Evolutionary conservation across 352 stramenopile genomes (phyloP).

Genomic region (Pythium oligandrum): DNA sequence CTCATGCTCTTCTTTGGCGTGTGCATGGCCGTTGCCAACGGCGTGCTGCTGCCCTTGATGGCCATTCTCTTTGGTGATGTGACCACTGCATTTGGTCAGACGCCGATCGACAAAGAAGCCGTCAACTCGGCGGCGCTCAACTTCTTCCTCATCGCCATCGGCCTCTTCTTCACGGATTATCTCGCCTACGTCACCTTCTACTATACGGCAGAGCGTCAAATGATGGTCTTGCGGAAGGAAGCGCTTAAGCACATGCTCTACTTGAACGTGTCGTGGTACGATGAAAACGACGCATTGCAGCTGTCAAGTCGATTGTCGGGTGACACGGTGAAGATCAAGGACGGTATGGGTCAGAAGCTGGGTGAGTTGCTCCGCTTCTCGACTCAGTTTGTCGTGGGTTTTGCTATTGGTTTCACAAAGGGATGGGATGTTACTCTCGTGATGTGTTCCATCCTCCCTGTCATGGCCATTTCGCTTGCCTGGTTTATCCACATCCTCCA

Average conservation of each 20-base stretch:
- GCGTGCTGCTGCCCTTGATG: not conserved
- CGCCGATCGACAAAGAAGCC: not conserved
- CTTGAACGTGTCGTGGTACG: conserved; percentile 7
- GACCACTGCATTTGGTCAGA: not conserved
- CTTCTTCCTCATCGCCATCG: not conserved
- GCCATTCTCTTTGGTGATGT: not conserved
- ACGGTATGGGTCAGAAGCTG: conserved; percentile 9
- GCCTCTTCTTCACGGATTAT: not conserved
- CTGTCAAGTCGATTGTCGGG: conserved; percentile 2
- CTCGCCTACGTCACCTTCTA: not conserved
- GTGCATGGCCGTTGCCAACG: not conserved
- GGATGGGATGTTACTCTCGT: conserved; percentile 17
- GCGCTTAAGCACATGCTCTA: conserved; percentile 6
- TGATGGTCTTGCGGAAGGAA: not conserved
- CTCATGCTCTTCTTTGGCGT: not conserved
- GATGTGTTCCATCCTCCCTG: conserved; percentile 14
- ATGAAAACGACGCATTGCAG: conserved; percentile 6
- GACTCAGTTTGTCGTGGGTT: conserved; percentile 12
- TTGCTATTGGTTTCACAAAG: conserved; percentile 13
- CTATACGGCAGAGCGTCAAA: not conserved
- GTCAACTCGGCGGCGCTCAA: not conserved
- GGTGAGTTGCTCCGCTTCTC: conserved; percentile 12
- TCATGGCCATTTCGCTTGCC: conserved; percentile 8
- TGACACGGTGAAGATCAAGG: not conserved
- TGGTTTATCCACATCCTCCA: conserved; percentile 8